Conservation (phyloP, 2,329 filamentous ascomycete genomes). For the Xylariomycetidae sp. region DNA sequence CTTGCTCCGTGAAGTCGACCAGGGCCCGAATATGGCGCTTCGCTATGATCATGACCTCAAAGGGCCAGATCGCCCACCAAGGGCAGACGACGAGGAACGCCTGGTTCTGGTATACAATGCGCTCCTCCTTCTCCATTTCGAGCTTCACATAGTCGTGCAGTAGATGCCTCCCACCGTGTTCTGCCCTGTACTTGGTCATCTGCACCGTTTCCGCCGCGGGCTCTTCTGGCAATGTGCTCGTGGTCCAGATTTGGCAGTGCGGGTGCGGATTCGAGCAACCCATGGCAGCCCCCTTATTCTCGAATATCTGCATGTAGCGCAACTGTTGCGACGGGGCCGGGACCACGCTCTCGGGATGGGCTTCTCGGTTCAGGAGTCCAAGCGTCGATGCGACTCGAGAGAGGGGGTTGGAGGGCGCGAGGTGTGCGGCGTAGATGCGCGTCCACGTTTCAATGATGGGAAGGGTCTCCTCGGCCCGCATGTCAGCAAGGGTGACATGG, state of each 20-base stretch:
- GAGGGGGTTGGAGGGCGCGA: slow-evolving; percentile 68
- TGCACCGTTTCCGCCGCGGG: slow-evolving; percentile 74
- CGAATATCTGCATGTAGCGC: slow-evolving; percentile 98
- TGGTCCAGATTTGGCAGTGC: slow-evolving; percentile 95
- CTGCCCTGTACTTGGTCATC: slow-evolving; percentile 69
- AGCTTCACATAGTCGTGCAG: slow-evolving; percentile 82
- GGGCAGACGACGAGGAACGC: slow-evolving; percentile 84
- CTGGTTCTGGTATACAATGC: slow-evolving; percentile 83
- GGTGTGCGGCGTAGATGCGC: slow-evolving; percentile 76
- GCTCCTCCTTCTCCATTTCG: slow-evolving; percentile 76
- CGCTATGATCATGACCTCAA: slow-evolving; percentile 85
- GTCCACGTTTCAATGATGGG: slow-evolving; percentile 90
- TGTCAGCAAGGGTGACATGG: slow-evolving; percentile 88
- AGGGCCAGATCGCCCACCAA: slow-evolving; percentile 98
- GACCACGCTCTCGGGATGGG: slow-evolving; percentile 32
- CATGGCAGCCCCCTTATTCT: slow-evolving; percentile 98
- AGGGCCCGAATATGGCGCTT: slow-evolving; percentile 81
- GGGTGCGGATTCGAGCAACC: slow-evolving; percentile 98
- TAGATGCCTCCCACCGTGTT: slow-evolving; percentile 70
- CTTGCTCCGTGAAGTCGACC: slow-evolving; percentile 70
- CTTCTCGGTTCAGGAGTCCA: slow-evolving; percentile 32
- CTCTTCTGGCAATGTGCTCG: slow-evolving; percentile 86
- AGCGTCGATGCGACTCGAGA: slow-evolving; percentile 35
- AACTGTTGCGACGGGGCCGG: slow-evolving; percentile 67
- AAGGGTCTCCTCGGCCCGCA: slow-evolving; percentile 69